Percentiles rank a stretch among this genome's conserved stretches.
Evolutionary conservation across 2,329 filamentous ascomycete genomes (phyloP).

Genomic region (Conoideocrella luteorostrata): DNA sequence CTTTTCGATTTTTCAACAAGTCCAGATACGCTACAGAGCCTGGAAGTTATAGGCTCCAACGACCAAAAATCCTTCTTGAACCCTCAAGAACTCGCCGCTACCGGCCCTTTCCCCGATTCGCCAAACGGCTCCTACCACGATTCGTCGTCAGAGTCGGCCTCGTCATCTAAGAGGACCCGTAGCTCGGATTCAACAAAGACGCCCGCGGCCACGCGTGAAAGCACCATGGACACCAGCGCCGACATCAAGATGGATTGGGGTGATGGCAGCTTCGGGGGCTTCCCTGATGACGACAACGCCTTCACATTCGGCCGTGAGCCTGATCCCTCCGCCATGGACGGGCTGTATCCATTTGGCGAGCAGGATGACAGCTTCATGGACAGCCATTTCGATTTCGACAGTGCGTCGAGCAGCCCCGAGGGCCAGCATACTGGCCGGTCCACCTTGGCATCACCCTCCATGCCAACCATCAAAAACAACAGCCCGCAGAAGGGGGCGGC

Average conservation of each 20-base stretch:
- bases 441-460: conserved; percentile 37
- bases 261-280: conserved; percentile 23
- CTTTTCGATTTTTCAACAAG: conserved; percentile 31
- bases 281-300: conserved; percentile 31
- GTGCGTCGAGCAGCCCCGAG: conserved; percentile 51
- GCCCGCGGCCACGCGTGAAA: conserved; percentile 32
- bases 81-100: conserved; percentile 26
- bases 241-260: conserved; percentile 39
- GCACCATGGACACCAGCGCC: conserved; percentile 36
- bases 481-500: conserved; percentile 20
- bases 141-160: conserved; percentile 46
- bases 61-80: conserved; percentile 26
- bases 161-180: conserved; percentile 39
- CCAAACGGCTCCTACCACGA: conserved; percentile 39
- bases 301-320: conserved; percentile 27
- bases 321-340: conserved; percentile 20
- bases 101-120: conserved; percentile 35
- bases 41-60: conserved; percentile 23
- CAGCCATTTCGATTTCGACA: conserved; percentile 51
- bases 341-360: conserved; percentile 25
- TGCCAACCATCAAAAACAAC: conserved; percentile 33
- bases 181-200: conserved; percentile 41
- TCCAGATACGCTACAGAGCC: conserved; percentile 30
- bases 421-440: conserved; percentile 19
- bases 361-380: conserved; percentile 39